phyloP scores from a whole-genome alignment of 805 yeast genomes.

The Ogataea glucozyma region DNA sequence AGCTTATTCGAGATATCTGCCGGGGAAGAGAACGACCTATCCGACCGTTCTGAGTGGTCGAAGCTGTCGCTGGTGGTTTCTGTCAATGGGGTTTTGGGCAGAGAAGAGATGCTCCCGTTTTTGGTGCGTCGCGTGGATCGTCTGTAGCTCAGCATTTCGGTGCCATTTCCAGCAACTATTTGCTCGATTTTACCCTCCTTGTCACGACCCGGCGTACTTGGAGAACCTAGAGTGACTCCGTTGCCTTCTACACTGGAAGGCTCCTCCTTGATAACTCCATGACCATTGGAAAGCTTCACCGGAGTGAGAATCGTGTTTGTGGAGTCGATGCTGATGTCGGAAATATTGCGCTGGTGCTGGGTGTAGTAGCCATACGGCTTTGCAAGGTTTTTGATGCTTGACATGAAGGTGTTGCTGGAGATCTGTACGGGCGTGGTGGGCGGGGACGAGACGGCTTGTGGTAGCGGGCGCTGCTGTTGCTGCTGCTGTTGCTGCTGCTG shows the following conservation, averaged over 20 bases:
- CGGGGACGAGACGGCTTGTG: too few species aligned
- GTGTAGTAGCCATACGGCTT: constrained; percentile 15
- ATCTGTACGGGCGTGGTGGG: constrained; percentile 20
- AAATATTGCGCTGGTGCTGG: constrained; percentile 22
- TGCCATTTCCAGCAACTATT: constrained; percentile 24
- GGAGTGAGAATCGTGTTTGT: constrained; percentile 18
- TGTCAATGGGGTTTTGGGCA: constrained; percentile 23
- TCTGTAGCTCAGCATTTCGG: constrained; percentile 35
- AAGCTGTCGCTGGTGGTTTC: constrained; percentile 17
- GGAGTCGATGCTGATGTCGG: constrained; percentile 24
- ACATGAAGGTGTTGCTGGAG: constrained; percentile 19
- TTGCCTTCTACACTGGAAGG: too few species aligned
- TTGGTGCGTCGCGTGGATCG: constrained; percentile 27
- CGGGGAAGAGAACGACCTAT: too few species aligned
- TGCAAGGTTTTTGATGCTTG: constrained; percentile 27
- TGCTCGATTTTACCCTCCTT: constrained; percentile 22
- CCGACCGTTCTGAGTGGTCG: constrained; percentile 12
- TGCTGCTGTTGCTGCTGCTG: too few species aligned
- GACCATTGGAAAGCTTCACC: constrained; percentile 3
- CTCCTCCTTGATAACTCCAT: constrained; percentile 12
- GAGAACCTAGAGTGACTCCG: too few species aligned
- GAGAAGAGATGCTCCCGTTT: constrained; percentile 22
- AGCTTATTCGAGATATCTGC: constrained; percentile 39
- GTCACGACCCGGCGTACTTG: constrained; percentile 5
- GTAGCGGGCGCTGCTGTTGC: constrained; percentile 17